Evolutionary conservation across 805 yeast species (phyloP), one percentile per base, ranked within the genome.

Genomic region (Candida methanosorbosa): DNA sequence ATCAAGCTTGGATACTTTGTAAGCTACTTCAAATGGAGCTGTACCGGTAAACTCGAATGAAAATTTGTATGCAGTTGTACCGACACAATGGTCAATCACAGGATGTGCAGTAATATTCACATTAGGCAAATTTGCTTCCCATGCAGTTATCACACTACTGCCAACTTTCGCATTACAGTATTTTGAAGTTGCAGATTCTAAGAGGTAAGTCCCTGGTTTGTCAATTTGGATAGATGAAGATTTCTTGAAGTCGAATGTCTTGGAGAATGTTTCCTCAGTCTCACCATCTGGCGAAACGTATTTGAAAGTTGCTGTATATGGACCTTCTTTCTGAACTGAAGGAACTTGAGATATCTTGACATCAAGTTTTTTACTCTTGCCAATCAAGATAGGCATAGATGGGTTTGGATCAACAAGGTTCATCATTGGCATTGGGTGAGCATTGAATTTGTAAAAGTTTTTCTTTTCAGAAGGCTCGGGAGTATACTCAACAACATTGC

Each of bases 61-160:
- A 39, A 87, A 75, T 18, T 64, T 63, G 45, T 66, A 74, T 0
- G 97, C 98, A 8, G 86, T 78, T 30, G 87, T 85, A 0, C 98
- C 98, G 21, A 92, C 82, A 61, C 99, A 92, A 32, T 81, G 74
- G 48, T 90, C 97, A 18, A 75, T 64, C 3, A 90, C 75, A 3
- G 90, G 75, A 12, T 63, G 63, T 1, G 86, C 75, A 2, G 44
- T 30, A 13, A 74, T 64, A 3, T 50, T 49, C 15, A 68, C 60
- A 2, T 69, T 65, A 3, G 72, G 73, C 26, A 42, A 34, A 2
- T 52, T 52, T 1, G 69, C 72, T 11, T 52, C 42, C n/a, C 46
- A 37, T 1, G 85, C 67, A 14, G 62, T 50, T 9, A 81, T 63
- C 2, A 63, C 54, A 1, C 77, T 66, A 9, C 72, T 61, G n/a